Conservation (phyloP, 352 stramenopile species). For the Globisporangium echinulatum region DNA sequence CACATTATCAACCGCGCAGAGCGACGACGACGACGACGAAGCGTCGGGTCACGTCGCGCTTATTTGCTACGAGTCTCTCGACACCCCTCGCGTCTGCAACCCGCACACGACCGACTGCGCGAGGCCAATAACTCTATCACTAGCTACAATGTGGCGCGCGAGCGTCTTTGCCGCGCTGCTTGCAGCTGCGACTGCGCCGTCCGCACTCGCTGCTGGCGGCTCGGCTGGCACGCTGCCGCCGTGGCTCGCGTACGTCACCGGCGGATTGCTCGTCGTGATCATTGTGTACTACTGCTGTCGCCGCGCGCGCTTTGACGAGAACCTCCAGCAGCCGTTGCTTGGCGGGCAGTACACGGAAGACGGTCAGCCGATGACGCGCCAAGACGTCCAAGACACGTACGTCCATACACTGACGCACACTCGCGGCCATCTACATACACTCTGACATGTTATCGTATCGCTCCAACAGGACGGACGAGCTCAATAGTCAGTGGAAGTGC, state of each 20-base stretch:
- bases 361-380: constrained; percentile 78
- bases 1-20: background rate
- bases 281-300: constrained; percentile 88
- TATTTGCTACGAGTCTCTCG: too few species aligned
- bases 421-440: constrained; percentile 1
- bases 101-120: too few species aligned
- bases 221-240: constrained; percentile 44
- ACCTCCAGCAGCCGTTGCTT: constrained; percentile 76
- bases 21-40: too few species aligned
- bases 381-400: constrained; percentile 77
- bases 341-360: constrained; percentile 86
- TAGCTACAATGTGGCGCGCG: constrained; percentile 11
- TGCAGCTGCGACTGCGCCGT: constrained; percentile 16
- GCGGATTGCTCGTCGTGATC: constrained; percentile 77
- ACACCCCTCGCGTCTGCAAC: too few species aligned
- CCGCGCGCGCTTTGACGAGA: constrained; percentile 80
- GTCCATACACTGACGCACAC: constrained; percentile 20
- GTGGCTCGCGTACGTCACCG: constrained; percentile 82
- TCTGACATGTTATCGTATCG: background rate
- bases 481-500: constrained; percentile 81
- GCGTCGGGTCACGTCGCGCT: too few species aligned
- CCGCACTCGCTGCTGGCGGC: constrained; percentile 21
- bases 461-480: constrained; percentile 47
- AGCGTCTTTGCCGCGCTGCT: constrained; percentile 31
- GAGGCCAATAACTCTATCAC: too few species aligned